A percentile compares a stretch with the other conserved stretches of the same genome.
Conservation (phyloP, 78 protist species). For the Bigelowiella natans region DNA sequence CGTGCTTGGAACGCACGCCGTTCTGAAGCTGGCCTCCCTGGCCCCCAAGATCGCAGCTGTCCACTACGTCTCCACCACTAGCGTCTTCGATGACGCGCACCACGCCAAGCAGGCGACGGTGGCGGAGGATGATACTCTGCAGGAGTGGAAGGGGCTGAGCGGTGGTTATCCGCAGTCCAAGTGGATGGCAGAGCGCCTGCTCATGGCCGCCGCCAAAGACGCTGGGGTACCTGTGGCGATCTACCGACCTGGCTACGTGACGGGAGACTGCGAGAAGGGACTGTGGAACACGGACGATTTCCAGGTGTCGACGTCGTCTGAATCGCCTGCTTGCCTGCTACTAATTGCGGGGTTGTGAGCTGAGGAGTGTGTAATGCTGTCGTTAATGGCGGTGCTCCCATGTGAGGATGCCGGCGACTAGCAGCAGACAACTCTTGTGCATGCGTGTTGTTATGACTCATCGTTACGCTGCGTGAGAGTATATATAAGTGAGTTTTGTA, state of each 20-base stretch:
- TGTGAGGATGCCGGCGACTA: too few relatives aligned
- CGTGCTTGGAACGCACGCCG: constrained; percentile 42
- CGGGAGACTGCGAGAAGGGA: constrained; percentile 34
- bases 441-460: too few relatives aligned
- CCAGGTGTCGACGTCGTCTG: too few relatives aligned
- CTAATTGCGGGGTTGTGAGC: too few relatives aligned
- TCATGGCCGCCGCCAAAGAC: not conserved
- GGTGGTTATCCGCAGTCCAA: constrained; percentile 49
- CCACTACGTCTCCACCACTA: constrained; percentile 54
- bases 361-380: too few relatives aligned
- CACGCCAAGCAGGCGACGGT: constrained; percentile 13
- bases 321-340: too few relatives aligned
- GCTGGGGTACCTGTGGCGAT: constrained; percentile 31
- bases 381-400: too few relatives aligned
- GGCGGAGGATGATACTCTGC: constrained; percentile 1
- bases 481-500: too few relatives aligned
- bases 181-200: constrained; percentile 51
- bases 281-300: constrained; percentile 56
- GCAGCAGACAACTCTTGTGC: too few relatives aligned
- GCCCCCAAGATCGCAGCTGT: not conserved
- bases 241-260: constrained; percentile 35
- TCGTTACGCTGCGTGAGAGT: too few relatives aligned
- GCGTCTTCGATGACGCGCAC: constrained; percentile 46
- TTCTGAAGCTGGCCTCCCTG: constrained; percentile 32
- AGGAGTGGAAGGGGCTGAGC: not conserved